These are phyloP conservation scores for Taphrina deformans DNA, from an alignment of 1,139 yeast genomes.

Conservation along the genomic window DNA sequence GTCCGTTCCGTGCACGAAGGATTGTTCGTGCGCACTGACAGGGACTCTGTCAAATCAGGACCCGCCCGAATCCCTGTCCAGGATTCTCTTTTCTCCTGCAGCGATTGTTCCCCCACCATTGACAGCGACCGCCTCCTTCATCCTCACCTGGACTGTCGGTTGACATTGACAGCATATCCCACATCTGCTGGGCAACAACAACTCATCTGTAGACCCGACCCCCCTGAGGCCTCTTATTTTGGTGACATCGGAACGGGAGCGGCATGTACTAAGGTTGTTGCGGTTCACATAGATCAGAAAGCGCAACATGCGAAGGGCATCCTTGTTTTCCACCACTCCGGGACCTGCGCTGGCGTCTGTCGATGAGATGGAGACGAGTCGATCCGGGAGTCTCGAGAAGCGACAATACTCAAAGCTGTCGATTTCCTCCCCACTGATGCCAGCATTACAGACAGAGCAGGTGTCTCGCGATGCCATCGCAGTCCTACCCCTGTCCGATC, in stretches of 20 bases:
- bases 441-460: background rate
- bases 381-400: background rate
- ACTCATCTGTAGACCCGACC: background rate
- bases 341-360: background rate
- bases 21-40: too few species aligned
- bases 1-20: too few species aligned
- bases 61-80: background rate
- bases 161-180: background rate
- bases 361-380: background rate
- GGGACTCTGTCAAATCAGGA: background rate
- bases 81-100: background rate
- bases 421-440: background rate
- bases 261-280: background rate
- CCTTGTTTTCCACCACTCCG: background rate
- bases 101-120: constrained; percentile 1
- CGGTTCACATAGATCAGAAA: background rate
- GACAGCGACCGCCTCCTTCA: background rate
- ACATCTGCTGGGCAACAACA: background rate
- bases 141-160: background rate
- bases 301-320: background rate
- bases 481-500: constrained; percentile 22
- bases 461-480: constrained; percentile 2
- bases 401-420: background rate
- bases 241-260: background rate
- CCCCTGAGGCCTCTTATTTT: background rate